phyloP scores from a whole-genome alignment of 805 yeast species.

The Ogataea saltuana region DNA sequence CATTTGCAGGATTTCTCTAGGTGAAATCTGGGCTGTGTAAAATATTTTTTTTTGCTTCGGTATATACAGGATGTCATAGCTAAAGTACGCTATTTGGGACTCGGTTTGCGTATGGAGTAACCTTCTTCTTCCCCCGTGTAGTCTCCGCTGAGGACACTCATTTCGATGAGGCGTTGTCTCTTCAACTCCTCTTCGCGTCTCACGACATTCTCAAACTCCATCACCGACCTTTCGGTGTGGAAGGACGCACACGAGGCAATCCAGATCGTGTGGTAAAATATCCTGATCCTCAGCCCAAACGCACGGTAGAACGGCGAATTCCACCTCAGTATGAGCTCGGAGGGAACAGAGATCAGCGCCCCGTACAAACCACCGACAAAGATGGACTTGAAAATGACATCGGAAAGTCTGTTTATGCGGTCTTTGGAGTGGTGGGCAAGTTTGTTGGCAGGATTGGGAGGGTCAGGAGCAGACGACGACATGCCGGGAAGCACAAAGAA shows the following conservation, averaged over 20 bases:
- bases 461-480: not conserved
- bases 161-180: slow-evolving; percentile 35
- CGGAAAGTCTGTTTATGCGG: slow-evolving; percentile 28
- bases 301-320: slow-evolving; percentile 39
- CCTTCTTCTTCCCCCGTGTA: slow-evolving; percentile 33
- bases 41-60: not conserved
- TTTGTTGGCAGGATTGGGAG: not conserved
- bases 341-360: slow-evolving; percentile 39
- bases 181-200: slow-evolving; percentile 35
- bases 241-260: slow-evolving; percentile 39
- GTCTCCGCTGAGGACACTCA: slow-evolving; percentile 35
- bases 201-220: slow-evolving; percentile 34
- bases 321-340: slow-evolving; percentile 39
- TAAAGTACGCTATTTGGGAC: too few relatives aligned
- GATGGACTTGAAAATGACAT: slow-evolving; percentile 35
- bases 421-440: slow-evolving; percentile 29
- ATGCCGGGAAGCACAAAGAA: not conserved
- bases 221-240: slow-evolving; percentile 37
- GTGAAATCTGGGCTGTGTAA: not conserved
- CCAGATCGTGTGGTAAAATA: slow-evolving; percentile 41
- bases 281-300: slow-evolving; percentile 38
- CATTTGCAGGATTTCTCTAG: not conserved
- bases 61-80: too few relatives aligned
- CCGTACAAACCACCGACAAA: slow-evolving; percentile 40
- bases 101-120: slow-evolving; percentile 9